Percentiles rank a stretch among this genome's conserved stretches.
These are phyloP conservation scores for Alternaria metachromatica DNA, from an alignment of 2,329 filamentous ascomycete genomes.

Conservation along the genomic window DNA sequence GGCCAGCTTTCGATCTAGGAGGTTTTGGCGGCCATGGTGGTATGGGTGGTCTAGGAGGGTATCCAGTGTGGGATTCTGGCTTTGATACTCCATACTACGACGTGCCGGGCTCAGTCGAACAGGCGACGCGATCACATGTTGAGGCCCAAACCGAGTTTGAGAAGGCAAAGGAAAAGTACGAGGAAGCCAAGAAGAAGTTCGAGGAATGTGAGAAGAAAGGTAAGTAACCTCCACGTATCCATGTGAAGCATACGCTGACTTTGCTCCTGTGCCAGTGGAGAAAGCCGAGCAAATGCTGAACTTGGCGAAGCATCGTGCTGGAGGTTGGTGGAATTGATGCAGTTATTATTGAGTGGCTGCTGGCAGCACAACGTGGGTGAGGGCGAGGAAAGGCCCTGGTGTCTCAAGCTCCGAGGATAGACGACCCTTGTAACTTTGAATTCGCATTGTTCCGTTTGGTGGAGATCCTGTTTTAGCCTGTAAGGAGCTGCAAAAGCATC, in stretches of 20 bases:
- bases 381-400: neutral
- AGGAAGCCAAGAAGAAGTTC: constrained; percentile 24
- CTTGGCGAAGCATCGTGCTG: constrained; percentile 7
- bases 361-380: neutral
- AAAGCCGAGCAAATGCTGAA: constrained; percentile 17
- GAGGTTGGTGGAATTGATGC: neutral
- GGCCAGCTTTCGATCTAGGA: neutral
- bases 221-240: neutral
- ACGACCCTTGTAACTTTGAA: neutral
- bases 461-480: neutral
- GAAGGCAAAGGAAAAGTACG: constrained; percentile 20
- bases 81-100: neutral
- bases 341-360: neutral
- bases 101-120: constrained; percentile 11
- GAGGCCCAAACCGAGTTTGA: constrained; percentile 16
- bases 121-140: constrained; percentile 23
- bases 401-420: neutral
- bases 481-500: neutral
- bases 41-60: neutral
- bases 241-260: neutral
- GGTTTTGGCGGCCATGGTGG: neutral
- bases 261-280: neutral
- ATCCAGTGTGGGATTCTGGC: neutral
- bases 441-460: neutral
- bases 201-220: constrained; percentile 23